These are phyloP conservation scores for Penicillium dipodomyicola DNA, from an alignment of 495 filamentous ascomycete species.

Conservation along the genomic window DNA sequence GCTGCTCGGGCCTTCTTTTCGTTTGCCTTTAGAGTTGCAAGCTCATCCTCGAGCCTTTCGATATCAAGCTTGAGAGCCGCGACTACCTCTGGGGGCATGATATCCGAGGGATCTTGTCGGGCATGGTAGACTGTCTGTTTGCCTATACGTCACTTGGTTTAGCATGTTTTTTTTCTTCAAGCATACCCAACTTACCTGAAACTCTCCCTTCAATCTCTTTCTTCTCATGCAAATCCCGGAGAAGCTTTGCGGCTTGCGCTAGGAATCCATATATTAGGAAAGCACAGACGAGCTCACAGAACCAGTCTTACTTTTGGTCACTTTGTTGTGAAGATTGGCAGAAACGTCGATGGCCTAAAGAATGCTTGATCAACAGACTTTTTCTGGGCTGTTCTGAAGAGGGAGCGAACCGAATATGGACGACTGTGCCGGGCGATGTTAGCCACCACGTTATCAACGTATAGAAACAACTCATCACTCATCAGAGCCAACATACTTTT, in stretches of 20 bases:
- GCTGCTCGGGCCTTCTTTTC: slow-evolving; percentile 52
- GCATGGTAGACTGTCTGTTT: slow-evolving; percentile 65
- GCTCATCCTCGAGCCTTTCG: slow-evolving; percentile 46
- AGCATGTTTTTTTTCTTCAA: background rate
- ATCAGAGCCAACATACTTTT: slow-evolving; percentile 46
- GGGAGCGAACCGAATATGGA: slow-evolving; percentile 54
- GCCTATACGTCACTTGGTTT: slow-evolving; percentile 33
- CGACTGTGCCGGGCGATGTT: slow-evolving; percentile 40
- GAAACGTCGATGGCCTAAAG: slow-evolving; percentile 61
- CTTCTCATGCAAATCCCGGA: slow-evolving; percentile 62
- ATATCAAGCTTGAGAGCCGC: slow-evolving; percentile 51
- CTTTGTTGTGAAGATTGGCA: slow-evolving; percentile 64
- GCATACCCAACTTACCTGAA: slow-evolving; percentile 41
- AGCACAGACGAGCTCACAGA: slow-evolving; percentile 1
- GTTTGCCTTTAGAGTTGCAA: slow-evolving; percentile 45
- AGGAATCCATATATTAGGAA: slow-evolving; percentile 8
- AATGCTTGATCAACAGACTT: background rate
- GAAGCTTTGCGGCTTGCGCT: slow-evolving; percentile 59
- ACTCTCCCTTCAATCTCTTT: slow-evolving; percentile 57
- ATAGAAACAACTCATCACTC: background rate
- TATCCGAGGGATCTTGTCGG: slow-evolving; percentile 50
- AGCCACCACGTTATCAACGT: background rate
- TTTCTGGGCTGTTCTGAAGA: background rate
- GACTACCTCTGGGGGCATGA: slow-evolving; percentile 43
- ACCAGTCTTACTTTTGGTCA: slow-evolving; percentile 54